Evolutionary conservation across 2,329 filamentous ascomycete species (phyloP).

Genomic region (Fusarium denticulatum): DNA sequence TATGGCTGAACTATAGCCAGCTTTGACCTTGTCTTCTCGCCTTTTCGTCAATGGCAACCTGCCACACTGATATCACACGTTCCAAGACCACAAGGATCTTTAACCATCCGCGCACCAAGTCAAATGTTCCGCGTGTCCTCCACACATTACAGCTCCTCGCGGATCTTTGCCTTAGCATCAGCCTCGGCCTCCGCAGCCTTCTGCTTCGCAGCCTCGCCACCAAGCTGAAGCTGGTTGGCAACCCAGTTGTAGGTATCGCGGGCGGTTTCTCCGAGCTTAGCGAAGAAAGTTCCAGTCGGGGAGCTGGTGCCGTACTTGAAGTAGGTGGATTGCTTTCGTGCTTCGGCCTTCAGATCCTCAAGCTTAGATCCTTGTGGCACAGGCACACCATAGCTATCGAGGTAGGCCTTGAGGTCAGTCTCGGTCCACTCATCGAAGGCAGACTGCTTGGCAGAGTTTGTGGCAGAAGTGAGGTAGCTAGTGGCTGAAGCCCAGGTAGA

Average conservation of each 20-base stretch:
- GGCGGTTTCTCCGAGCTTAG: slow-evolving; percentile 66
- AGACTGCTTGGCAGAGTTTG: slow-evolving; percentile 70
- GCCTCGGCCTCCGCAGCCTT: slow-evolving; percentile 53
- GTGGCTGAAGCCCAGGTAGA: slow-evolving; percentile 73
- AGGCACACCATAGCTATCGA: slow-evolving; percentile 79
- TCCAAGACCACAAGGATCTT: background rate
- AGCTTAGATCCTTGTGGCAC: slow-evolving; percentile 73
- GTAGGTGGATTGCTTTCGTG: slow-evolving; percentile 77
- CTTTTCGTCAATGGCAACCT: background rate
- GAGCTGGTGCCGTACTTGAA: slow-evolving; percentile 79
- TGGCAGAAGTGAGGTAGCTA: slow-evolving; percentile 73
- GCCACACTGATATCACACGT: background rate
- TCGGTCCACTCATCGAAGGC: slow-evolving; percentile 79
- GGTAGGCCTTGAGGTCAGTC: slow-evolving; percentile 79
- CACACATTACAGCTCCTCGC: slow-evolving; percentile 60
- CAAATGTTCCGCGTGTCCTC: background rate
- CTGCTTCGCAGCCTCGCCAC: slow-evolving; percentile 59
- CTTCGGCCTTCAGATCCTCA: slow-evolving; percentile 76
- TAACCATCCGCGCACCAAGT: background rate
- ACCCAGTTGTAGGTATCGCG: slow-evolving; percentile 63
- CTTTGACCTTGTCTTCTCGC: background rate
- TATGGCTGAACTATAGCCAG: background rate
- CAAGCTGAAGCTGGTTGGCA: slow-evolving; percentile 58
- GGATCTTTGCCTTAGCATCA: slow-evolving; percentile 49
- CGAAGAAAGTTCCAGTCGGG: slow-evolving; percentile 72